Conservation (phyloP, 805 yeast genomes). For the Cephaloascus albidus region DNA sequence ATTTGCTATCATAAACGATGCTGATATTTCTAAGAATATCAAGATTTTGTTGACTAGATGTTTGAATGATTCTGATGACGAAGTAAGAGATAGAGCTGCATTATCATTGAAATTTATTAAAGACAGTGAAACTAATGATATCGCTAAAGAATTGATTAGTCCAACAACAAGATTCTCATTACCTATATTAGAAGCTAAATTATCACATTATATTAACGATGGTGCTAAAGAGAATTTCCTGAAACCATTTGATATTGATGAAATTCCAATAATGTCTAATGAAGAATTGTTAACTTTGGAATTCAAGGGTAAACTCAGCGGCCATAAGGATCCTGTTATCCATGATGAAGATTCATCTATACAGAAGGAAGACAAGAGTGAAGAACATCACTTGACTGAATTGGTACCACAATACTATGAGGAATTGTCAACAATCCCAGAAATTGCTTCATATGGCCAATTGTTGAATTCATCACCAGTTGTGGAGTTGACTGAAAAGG, state of each 20-base stretch:
- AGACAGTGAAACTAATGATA: constrained; percentile 19
- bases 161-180: constrained; percentile 67
- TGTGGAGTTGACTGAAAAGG: constrained; percentile 76
- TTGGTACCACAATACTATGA: constrained; percentile 59
- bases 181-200: constrained; percentile 67
- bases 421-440: constrained; percentile 63
- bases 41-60: constrained; percentile 73
- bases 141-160: constrained; percentile 42
- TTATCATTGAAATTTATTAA: constrained; percentile 63
- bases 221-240: constrained; percentile 35
- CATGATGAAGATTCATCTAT: constrained; percentile 9
- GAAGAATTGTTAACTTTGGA: constrained; percentile 64
- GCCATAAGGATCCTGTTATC: constrained; percentile 18
- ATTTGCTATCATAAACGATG: constrained; percentile 75
- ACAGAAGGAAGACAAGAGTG: constrained; percentile 12
- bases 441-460: constrained; percentile 64
- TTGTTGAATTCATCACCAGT: constrained; percentile 61
- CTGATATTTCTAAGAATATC: constrained; percentile 57
- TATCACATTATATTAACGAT: constrained; percentile 56
- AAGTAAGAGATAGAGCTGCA: constrained; percentile 96
- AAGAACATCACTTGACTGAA: constrained; percentile 16
- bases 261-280: constrained; percentile 56
- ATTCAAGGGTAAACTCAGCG: constrained; percentile 40
- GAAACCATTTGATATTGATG: constrained; percentile 60
- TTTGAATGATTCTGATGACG: constrained; percentile 85